Evolutionary conservation across 371 early-diverging fungal species (phyloP), one percentile per base, ranked within the genome.

Genomic region (Mortierella sp.): DNA sequence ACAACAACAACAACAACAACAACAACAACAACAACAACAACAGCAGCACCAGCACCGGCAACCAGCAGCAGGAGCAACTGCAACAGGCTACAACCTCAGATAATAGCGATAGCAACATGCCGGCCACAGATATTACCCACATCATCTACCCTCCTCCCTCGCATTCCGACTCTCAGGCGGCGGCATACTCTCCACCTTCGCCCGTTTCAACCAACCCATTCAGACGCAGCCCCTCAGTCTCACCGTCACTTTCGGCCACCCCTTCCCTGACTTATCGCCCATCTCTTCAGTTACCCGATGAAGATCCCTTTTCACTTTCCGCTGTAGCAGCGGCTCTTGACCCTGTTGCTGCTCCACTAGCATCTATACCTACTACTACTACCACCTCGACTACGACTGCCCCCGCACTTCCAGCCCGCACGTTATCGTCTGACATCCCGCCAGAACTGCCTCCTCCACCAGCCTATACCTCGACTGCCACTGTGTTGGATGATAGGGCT

Each of bases 161-260:
- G 31, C 28, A 44, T 3, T 1, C 74, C 28, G 47, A 75, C 16
- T 75, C 45, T 14, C 54, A 50, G 34, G 57, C 42, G 34, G 47
- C 42, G 19, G 47, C 42, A 11, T 34, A 74, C 60, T 34, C 81
- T 0, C 52, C 83, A 13, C 72, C 75, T 11, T 79, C 80, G 2
- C 76, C 76, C 21, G 72, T 55, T 63, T 79, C 85, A 2, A 81
- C 79, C n/a, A 84, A 84, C 63, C 85, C 85, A 28, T 84, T 84
- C 60, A 60, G 85, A 42, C 76, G 78, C 9, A 77, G 79, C 58
- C 72, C 81, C 11, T 76, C 85, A 13, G 73, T 78, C 19, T 84
- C 84, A 19, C 73, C 79, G 2, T 38, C 71, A 10, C 16, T 74
- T 5, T 48, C 78, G 24, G 47, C 68, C 47, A 28, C n/a, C 2